Conservation (phyloP, 2,329 filamentous ascomycete genomes). For the Cladobotryum protrusum region DNA sequence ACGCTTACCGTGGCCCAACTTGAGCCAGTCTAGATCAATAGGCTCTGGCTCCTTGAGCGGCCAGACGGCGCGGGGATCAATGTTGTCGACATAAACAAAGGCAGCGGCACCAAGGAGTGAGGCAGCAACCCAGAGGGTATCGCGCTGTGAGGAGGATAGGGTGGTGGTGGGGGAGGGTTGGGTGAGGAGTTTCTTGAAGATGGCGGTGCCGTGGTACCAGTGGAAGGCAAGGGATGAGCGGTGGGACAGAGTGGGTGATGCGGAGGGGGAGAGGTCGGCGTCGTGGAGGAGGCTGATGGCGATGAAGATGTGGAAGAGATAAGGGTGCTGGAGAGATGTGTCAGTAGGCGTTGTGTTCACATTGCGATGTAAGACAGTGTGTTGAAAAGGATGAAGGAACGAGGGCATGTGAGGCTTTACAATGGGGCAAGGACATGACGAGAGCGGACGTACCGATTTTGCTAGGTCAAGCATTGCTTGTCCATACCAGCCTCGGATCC, state of each 20-base stretch:
- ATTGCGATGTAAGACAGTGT: neutral
- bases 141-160: conserved; percentile 32
- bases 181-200: conserved; percentile 41
- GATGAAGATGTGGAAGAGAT: conserved; percentile 49
- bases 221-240: conserved; percentile 35
- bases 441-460: conserved; percentile 27
- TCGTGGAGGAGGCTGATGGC: conserved; percentile 50
- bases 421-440: neutral
- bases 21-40: conserved; percentile 52
- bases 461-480: conserved; percentile 32
- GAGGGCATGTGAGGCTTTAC: too few relatives aligned
- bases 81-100: conserved; percentile 38
- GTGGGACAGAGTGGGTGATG: conserved; percentile 16
- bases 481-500: conserved; percentile 27
- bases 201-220: conserved; percentile 39
- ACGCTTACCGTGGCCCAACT: conserved; percentile 49
- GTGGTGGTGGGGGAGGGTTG: conserved; percentile 18
- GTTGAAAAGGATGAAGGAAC: too few relatives aligned
- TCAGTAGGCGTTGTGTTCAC: conserved; percentile 13
- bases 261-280: conserved; percentile 28
- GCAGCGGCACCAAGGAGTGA: conserved; percentile 40
- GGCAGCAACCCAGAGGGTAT: conserved; percentile 42
- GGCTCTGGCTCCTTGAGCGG: conserved; percentile 40
- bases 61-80: conserved; percentile 44
- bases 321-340: conserved; percentile 34